Conservation (phyloP, 192 early-diverging fungal species). For the Kappamyces sp. region DNA sequence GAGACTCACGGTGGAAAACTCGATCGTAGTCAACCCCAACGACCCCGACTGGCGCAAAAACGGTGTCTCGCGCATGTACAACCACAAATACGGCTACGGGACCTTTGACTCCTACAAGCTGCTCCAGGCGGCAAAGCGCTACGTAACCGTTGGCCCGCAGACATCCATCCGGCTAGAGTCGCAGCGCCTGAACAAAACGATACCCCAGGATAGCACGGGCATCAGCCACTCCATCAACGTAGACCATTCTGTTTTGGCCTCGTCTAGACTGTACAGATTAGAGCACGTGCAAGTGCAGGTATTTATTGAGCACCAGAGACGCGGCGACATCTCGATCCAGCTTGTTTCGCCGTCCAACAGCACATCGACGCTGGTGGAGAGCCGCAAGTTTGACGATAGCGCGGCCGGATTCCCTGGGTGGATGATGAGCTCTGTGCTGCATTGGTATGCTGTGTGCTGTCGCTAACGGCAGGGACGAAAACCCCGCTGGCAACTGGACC, state of each 20-base stretch:
- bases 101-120: slow-evolving; percentile 77
- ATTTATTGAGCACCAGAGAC: slow-evolving; percentile 66
- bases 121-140: slow-evolving; percentile 70
- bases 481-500: slow-evolving; percentile 78
- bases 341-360: slow-evolving; percentile 69
- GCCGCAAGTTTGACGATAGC: slow-evolving; percentile 59
- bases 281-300: slow-evolving; percentile 90
- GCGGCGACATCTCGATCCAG: slow-evolving; percentile 83
- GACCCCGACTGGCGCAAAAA: slow-evolving; percentile 72
- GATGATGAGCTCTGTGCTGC: slow-evolving; percentile 94
- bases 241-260: slow-evolving; percentile 39
- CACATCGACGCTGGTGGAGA: slow-evolving; percentile 59
- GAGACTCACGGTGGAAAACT: slow-evolving; percentile 72
- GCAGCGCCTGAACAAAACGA: neutral
- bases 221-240: slow-evolving; percentile 37
- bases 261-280: slow-evolving; percentile 43
- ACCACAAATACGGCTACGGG: slow-evolving; percentile 93
- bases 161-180: slow-evolving; percentile 12
- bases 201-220: slow-evolving; percentile 2
- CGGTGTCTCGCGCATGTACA: slow-evolving; percentile 68
- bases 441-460: slow-evolving; percentile 62
- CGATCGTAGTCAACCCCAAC: slow-evolving; percentile 59
- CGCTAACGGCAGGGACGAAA: slow-evolving; percentile 67
- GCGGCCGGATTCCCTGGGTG: slow-evolving; percentile 70
- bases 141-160: slow-evolving; percentile 40